phyloP scores from a whole-genome alignment of 805 yeast genomes.

The Starmerella floricola region DNA sequence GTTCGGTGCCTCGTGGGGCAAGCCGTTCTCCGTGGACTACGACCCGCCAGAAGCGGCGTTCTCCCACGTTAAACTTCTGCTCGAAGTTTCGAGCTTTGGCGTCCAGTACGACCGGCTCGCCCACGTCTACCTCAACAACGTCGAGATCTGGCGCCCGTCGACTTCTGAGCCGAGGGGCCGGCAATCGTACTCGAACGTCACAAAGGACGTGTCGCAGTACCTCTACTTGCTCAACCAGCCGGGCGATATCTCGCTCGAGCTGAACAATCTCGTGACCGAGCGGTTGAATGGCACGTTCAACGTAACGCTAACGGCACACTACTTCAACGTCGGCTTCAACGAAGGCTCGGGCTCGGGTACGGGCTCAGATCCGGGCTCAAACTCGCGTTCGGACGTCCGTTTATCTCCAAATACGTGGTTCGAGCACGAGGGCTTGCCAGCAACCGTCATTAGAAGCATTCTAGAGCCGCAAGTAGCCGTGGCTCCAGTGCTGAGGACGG shows the following conservation, averaged over 20 bases:
- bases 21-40: constrained; percentile 25
- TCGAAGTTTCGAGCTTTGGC: constrained; percentile 28
- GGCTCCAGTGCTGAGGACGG: background rate
- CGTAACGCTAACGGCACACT: constrained; percentile 40
- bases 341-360: too few relatives aligned
- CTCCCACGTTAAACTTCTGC: constrained; percentile 26
- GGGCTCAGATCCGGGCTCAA: too few relatives aligned
- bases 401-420: constrained; percentile 10
- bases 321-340: constrained; percentile 34
- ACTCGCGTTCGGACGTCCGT: background rate
- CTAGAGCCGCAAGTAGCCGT: constrained; percentile 2
- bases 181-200: constrained; percentile 37
- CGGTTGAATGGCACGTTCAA: constrained; percentile 51
- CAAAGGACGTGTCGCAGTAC: constrained; percentile 56
- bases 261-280: constrained; percentile 46
- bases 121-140: constrained; percentile 40
- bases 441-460: background rate
- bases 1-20: constrained; percentile 29
- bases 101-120: constrained; percentile 32
- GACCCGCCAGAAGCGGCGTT: constrained; percentile 27
- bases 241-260: constrained; percentile 39
- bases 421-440: constrained; percentile 4
- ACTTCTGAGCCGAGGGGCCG: constrained; percentile 59
- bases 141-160: constrained; percentile 63
- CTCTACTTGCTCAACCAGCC: constrained; percentile 36